Conservation (phyloP, 768 basidiomycete species). For the Paxillus ammoniavirescens region DNA sequence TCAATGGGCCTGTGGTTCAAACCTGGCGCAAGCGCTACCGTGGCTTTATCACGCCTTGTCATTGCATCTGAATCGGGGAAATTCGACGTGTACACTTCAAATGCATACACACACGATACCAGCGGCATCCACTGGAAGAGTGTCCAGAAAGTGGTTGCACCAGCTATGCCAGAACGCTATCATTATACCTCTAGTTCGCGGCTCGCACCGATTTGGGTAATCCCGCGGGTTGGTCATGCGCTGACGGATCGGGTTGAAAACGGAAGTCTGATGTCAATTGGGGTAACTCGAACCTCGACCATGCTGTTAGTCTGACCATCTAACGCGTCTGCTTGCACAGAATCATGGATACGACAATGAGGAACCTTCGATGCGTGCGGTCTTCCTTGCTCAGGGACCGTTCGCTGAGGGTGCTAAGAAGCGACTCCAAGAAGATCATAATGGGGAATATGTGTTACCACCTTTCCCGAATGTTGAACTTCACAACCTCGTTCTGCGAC, state of each 20-base stretch:
- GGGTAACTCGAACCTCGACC: conserved; percentile 44
- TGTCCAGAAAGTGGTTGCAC: neutral
- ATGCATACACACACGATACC: conserved; percentile 6
- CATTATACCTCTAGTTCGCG: conserved; percentile 70
- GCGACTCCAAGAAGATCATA: conserved; percentile 12
- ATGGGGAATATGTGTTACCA: conserved; percentile 55
- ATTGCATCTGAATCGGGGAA: conserved; percentile 47
- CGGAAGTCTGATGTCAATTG: conserved; percentile 58
- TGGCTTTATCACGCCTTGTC: conserved; percentile 51
- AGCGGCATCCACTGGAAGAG: neutral
- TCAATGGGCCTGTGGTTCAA: conserved; percentile 79
- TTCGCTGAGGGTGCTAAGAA: conserved; percentile 45
- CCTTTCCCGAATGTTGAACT: conserved; percentile 81
- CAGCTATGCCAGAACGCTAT: conserved; percentile 70
- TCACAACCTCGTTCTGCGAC: conserved; percentile 74
- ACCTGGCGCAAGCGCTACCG: conserved; percentile 49
- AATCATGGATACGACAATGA: conserved; percentile 89
- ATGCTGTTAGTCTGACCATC: neutral
- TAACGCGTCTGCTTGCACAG: conserved; percentile 33
- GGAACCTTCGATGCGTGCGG: conserved; percentile 74
- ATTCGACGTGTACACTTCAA: conserved; percentile 53
- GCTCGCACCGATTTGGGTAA: conserved; percentile 80
- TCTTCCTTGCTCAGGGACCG: conserved; percentile 88
- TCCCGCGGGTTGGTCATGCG: conserved; percentile 77
- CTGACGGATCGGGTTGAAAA: conserved; percentile 64